phyloP scores from a whole-genome alignment of 108 stramenopile species.

The Pseudonitzschia multistriata region DNA sequence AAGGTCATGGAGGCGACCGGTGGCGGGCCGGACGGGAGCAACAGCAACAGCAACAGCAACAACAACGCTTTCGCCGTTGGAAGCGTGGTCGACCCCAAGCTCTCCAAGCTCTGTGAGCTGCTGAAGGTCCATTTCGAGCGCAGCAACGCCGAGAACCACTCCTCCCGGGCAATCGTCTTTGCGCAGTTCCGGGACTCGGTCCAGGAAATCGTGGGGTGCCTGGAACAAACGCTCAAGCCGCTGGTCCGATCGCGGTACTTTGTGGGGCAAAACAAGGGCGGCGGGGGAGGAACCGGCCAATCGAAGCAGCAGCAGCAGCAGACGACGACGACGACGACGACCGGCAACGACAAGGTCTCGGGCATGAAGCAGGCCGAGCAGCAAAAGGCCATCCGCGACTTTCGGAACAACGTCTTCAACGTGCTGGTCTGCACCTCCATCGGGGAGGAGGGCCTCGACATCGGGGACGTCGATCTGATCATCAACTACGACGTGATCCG shows the following conservation, averaged over 20 bases:
- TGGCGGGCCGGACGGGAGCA: too few relatives aligned
- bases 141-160: conserved; percentile 36
- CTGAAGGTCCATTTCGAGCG: conserved; percentile 80
- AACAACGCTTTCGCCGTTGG: conserved; percentile 7
- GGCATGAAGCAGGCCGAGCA: conserved; percentile 90
- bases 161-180: conserved; percentile 88
- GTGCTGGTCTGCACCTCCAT: conserved; percentile 94
- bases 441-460: conserved; percentile 94
- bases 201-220: conserved; percentile 58
- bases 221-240: conserved; percentile 34
- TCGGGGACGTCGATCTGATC: conserved; percentile 95
- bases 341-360: conserved; percentile 18
- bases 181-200: conserved; percentile 82
- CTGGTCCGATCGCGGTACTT: conserved; percentile 67
- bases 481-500: conserved; percentile 87
- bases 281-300: conserved; percentile 7
- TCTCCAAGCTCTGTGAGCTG: conserved; percentile 69
- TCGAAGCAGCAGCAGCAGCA: background rate
- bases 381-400: conserved; percentile 75
- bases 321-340: conserved; percentile 4
- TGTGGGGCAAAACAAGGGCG: conserved; percentile 73
- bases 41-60: conserved; percentile 1
- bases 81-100: conserved; percentile 58
- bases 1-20: conserved; percentile 43
- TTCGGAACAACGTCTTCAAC: conserved; percentile 77